phyloP scores from a whole-genome alignment of 116 monocot genomes.

The Papilionanthe hybrid region DNA sequence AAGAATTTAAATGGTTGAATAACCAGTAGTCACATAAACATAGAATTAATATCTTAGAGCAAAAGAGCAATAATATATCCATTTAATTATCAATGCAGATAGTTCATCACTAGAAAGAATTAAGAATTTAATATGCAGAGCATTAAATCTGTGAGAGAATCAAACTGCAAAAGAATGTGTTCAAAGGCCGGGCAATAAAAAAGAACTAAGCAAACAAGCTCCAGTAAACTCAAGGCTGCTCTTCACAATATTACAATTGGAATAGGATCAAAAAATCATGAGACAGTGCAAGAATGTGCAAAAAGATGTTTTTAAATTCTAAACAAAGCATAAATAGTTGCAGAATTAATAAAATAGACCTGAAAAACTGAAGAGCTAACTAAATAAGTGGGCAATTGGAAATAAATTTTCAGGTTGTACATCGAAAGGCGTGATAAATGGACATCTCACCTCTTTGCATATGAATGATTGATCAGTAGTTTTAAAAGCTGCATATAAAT shows the following conservation, averaged over 20 bases:
- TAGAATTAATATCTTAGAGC: not conserved
- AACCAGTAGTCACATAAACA: not conserved
- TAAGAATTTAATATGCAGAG: not conserved
- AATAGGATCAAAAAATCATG: not conserved
- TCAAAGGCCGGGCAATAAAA: not conserved
- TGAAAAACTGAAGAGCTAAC: not conserved
- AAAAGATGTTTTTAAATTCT: not conserved
- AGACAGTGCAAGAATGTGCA: not conserved
- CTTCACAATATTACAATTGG: not conserved
- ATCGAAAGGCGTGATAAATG: not conserved
- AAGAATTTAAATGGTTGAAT: not conserved
- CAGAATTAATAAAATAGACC: not conserved
- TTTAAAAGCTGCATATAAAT: slow-evolving; percentile 58
- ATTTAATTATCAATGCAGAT: not conserved
- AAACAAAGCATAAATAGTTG: not conserved
- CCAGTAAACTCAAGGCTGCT: not conserved
- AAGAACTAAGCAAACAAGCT: not conserved
- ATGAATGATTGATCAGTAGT: slow-evolving; percentile 71
- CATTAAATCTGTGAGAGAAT: not conserved
- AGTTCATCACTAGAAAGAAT: not conserved
- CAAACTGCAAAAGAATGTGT: not conserved
- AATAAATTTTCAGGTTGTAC: not conserved
- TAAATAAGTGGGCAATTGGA: not conserved
- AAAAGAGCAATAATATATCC: not conserved
- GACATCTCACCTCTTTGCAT: slow-evolving; percentile 58